Percentiles rank a stretch among this genome's conserved stretches.
These are phyloP conservation scores for Spathaspora passalidarum DNA, from an alignment of 805 yeast species.

Conservation along the genomic window DNA sequence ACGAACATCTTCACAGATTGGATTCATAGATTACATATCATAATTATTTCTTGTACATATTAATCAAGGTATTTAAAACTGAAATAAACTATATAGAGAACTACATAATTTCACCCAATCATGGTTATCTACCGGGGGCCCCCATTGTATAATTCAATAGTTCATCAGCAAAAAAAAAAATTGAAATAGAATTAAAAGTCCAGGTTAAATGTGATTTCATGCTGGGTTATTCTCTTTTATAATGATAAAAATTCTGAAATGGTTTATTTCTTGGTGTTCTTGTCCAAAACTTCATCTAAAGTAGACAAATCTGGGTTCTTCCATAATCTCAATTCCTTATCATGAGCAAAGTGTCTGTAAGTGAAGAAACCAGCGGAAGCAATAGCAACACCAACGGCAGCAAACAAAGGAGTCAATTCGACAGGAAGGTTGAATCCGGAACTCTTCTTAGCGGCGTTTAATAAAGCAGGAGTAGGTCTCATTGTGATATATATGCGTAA, in stretches of 20 bases:
- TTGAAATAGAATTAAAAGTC: too few species aligned
- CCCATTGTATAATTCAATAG: neutral
- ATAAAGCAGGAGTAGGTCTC: slow-evolving; percentile 40
- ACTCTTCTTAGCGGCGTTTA: slow-evolving; percentile 38
- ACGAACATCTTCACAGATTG: slow-evolving; percentile 12
- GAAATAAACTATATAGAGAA: neutral
- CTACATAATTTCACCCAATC: neutral
- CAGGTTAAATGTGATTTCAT: too few species aligned
- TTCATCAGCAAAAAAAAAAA: neutral
- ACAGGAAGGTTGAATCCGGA: slow-evolving; percentile 23
- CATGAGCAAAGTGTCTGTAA: slow-evolving; percentile 47
- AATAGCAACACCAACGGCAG: slow-evolving; percentile 41
- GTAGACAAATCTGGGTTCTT: slow-evolving; percentile 42
- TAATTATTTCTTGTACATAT: neutral
- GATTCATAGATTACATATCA: neutral
- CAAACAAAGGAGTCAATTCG: slow-evolving; percentile 47
- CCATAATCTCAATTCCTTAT: slow-evolving; percentile 45
- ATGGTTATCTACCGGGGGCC: neutral
- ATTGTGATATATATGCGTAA: slow-evolving; percentile 15
- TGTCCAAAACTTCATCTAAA: slow-evolving; percentile 41
- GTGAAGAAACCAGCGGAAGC: slow-evolving; percentile 40
- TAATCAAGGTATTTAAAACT: neutral
- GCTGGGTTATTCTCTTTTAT: too few species aligned
- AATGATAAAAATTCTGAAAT: too few species aligned
- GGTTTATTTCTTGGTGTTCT: slow-evolving; percentile 27